Percentiles rank a stretch among this genome's conserved stretches.
Evolutionary conservation across 495 filamentous ascomycete species (phyloP).

Genomic region (Talaromyces stipitatus): DNA sequence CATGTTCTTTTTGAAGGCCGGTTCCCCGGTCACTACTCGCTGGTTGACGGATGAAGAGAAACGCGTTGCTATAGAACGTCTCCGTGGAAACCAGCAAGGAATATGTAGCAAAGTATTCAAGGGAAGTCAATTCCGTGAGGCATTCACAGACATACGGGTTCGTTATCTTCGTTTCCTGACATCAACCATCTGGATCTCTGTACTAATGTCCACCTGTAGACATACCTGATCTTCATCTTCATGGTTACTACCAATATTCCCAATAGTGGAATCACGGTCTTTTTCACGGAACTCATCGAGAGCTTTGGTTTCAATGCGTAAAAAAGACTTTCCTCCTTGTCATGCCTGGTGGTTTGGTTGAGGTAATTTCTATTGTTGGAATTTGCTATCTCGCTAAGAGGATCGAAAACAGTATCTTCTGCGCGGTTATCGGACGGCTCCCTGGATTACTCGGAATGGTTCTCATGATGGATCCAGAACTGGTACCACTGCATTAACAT

Average conservation of each 20-base stretch:
- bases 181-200: not conserved
- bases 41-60: constrained; percentile 29
- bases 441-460: not conserved
- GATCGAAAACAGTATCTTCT: constrained; percentile 3
- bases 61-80: constrained; percentile 39
- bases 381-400: constrained; percentile 46
- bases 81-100: constrained; percentile 42
- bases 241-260: constrained; percentile 39
- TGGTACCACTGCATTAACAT: not conserved
- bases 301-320: constrained; percentile 37
- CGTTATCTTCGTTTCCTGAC: not conserved
- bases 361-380: constrained; percentile 44
- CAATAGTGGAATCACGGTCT: constrained; percentile 52
- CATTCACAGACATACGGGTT: constrained; percentile 11
- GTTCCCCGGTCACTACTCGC: constrained; percentile 30
- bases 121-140: constrained; percentile 36
- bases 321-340: constrained; percentile 47
- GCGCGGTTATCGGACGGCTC: constrained; percentile 12
- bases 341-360: constrained; percentile 48
- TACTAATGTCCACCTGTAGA: constrained; percentile 17
- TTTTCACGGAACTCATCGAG: constrained; percentile 37
- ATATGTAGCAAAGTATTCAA: constrained; percentile 45
- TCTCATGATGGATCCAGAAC: not conserved
- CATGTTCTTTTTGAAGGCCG: constrained; percentile 41
- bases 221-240: constrained; percentile 25